Conservation (phyloP, 257 asterid genomes). For the Cruciata laevipes region DNA sequence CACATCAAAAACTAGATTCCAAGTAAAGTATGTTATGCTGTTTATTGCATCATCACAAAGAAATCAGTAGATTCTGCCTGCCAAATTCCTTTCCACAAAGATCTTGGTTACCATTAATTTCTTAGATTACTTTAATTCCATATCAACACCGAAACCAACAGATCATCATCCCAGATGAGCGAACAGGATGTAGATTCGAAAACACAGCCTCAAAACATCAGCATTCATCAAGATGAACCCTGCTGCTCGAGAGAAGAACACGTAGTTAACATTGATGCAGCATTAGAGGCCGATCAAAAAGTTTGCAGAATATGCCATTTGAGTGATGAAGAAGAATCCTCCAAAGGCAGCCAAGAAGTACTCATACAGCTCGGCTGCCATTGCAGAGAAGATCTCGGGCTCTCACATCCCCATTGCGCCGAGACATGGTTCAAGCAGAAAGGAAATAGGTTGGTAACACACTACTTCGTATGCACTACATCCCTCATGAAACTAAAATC, state of each 20-base stretch:
- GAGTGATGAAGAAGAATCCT: constrained; percentile 21
- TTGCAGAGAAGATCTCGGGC: constrained; percentile 43
- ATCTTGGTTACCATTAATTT: not conserved
- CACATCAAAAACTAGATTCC: constrained; percentile 15
- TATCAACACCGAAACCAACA: constrained; percentile 16
- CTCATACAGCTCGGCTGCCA: constrained; percentile 42
- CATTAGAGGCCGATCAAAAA: constrained; percentile 15
- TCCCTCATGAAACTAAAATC: not conserved
- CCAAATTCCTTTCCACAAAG: not conserved
- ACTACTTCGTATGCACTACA: not conserved
- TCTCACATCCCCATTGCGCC: constrained; percentile 42
- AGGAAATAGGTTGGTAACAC: constrained; percentile 32
- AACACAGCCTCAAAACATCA: not conserved
- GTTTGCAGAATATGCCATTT: constrained; percentile 56
- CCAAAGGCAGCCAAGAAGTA: constrained; percentile 11
- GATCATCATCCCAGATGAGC: not conserved
- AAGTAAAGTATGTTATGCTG: constrained; percentile 18
- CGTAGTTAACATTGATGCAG: constrained; percentile 12
- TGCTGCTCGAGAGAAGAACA: not conserved
- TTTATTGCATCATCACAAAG: not conserved
- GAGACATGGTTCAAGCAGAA: constrained; percentile 44
- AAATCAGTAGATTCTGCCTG: constrained; percentile 17
- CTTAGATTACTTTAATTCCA: not conserved
- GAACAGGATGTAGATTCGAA: constrained; percentile 9
- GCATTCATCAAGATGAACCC: not conserved